Base-by-base conservation (phyloP, 441 rosid species). In the Pelargonium myrrhifolium region DNA sequence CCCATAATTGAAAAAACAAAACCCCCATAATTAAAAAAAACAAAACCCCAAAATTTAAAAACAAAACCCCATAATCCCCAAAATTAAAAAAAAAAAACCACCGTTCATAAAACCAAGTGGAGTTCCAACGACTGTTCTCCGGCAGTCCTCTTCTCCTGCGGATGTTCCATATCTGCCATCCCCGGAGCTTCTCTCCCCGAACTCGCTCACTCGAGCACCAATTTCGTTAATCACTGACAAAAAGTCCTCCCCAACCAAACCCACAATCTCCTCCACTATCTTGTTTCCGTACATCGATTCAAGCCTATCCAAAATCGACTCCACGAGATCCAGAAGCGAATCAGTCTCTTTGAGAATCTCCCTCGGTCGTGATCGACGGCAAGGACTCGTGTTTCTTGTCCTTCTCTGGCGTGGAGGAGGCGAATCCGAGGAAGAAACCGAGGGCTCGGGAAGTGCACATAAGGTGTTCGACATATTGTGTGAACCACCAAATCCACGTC, bases 401-500 rank as follows among this genome's bases (percentile, higher is more conserved):
- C 77, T 81, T 82, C 39, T 81, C 86, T 17, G 47, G 68, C 17
- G 84, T 74, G 68, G 77, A 78, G 64, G 86, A 85, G 21, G 72
- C 69, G 72, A 94, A 85, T 70, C 85, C 74, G 1, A 89, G 70
- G 69, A 87, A 81, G 74, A 81, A 88, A 0, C 96, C 98, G 58
- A 92, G 67, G 63, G 76, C 65, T 70, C 96, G 78, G 11, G 90
- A 86, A 2, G 86, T 77, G 40, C 86, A 81, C 62, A 92, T 69
- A 1, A 87, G 80, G 65, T 80, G 77, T 75, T 92, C 98, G 1
- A 92, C 82, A 63, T 89, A 89, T 7, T 79, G 53, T 43, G 88
- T 90, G 60, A 87, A 87, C 96, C 96, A 92, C 79, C 96, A 74
- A 51, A 88, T 87, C 96, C 92, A 92, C 9, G 85, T 82, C 56